phyloP scores from a whole-genome alignment of 306 rosid genomes.

The Nissolia schottii region DNA sequence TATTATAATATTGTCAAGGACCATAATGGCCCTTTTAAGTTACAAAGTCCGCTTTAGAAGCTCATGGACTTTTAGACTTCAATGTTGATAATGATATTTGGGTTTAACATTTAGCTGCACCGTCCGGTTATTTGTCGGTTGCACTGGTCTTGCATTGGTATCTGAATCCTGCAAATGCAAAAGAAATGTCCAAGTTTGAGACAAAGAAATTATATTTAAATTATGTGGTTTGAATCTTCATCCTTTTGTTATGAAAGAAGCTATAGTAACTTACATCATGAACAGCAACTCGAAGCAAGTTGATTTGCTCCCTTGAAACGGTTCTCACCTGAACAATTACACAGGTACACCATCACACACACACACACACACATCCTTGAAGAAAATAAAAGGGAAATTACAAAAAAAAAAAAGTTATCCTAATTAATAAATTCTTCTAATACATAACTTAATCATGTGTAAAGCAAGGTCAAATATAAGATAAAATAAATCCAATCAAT shows the following conservation, averaged over 20 bases:
- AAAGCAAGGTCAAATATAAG: too few relatives aligned
- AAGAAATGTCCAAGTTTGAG: not conserved
- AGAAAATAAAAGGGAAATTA: not conserved
- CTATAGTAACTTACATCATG: slow-evolving; percentile 67
- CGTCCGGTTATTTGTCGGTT: slow-evolving; percentile 41
- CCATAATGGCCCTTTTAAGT: too few relatives aligned
- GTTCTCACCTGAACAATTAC: slow-evolving; percentile 39
- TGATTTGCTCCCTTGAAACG: slow-evolving; percentile 48
- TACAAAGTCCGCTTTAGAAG: too few relatives aligned
- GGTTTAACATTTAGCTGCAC: slow-evolving; percentile 40
- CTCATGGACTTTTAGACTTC: too few relatives aligned
- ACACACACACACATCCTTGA: too few relatives aligned
- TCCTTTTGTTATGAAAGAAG: not conserved
- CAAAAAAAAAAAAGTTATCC: too few relatives aligned
- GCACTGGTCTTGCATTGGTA: slow-evolving; percentile 69
- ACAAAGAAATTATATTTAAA: not conserved
- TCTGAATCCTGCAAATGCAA: slow-evolving; percentile 55
- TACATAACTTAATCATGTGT: too few relatives aligned
- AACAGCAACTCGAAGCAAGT: slow-evolving; percentile 53
- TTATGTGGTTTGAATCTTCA: not conserved
- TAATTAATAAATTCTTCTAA: too few relatives aligned
- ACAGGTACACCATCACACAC: not conserved
- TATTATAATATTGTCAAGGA: too few relatives aligned
- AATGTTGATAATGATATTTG: not conserved
- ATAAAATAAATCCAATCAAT: too few relatives aligned